Evolutionary conservation across 257 asterid genomes (phyloP).

Genomic region (Henckelia pumila): DNA sequence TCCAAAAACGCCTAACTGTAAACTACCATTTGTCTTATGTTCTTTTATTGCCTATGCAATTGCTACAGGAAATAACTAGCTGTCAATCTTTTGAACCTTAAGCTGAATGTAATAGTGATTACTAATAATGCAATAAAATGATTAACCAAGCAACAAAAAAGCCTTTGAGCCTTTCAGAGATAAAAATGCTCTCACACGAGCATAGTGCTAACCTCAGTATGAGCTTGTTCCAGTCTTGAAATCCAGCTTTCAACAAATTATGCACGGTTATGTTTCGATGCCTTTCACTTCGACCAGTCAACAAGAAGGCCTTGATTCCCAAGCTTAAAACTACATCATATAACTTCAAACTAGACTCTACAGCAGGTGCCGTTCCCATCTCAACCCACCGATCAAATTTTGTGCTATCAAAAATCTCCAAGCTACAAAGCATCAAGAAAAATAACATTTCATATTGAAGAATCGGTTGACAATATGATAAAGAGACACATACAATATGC

Average conservation of each 20-base stretch:
- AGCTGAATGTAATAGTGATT: not conserved
- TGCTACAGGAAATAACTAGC: not conserved
- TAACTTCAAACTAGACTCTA: slow-evolving; percentile 56
- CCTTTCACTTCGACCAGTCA: slow-evolving; percentile 77
- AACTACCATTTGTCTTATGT: not conserved
- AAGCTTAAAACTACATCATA: slow-evolving; percentile 55
- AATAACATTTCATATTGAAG: slow-evolving; percentile 5
- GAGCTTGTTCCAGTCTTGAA: slow-evolving; percentile 68
- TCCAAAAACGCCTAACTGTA: too few relatives aligned
- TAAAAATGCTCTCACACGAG: not conserved
- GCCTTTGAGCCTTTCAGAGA: not conserved
- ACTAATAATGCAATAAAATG: not conserved
- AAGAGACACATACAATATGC: not conserved
- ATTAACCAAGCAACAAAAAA: not conserved
- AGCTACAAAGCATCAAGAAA: slow-evolving; percentile 35
- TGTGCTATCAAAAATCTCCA: slow-evolving; percentile 59
- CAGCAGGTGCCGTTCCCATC: slow-evolving; percentile 63
- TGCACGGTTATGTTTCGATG: slow-evolving; percentile 53
- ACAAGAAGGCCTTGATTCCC: slow-evolving; percentile 59
- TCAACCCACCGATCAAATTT: slow-evolving; percentile 81
- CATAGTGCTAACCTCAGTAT: slow-evolving; percentile 51
- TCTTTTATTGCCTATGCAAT: not conserved
- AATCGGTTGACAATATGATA: not conserved
- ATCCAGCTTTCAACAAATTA: slow-evolving; percentile 67
- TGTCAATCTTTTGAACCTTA: not conserved